These are phyloP conservation scores for Firmiana major DNA, from an alignment of 345 rosid species.

Conservation along the genomic window DNA sequence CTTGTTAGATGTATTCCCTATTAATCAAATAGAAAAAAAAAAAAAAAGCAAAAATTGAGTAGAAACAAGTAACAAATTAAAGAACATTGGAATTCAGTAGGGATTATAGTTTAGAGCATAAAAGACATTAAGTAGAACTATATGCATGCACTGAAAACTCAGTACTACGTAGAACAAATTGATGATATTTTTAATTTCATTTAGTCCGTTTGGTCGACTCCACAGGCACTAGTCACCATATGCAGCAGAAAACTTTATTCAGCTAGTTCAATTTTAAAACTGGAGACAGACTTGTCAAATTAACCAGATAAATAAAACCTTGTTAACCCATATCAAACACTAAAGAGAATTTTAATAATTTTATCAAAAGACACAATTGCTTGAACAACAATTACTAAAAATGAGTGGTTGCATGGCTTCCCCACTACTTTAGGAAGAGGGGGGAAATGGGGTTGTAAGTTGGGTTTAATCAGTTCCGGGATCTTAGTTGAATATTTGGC, in stretches of 20 bases:
- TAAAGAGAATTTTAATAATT: neutral
- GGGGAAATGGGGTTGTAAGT: neutral
- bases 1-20: constrained; percentile 73
- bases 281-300: neutral
- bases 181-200: neutral
- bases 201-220: neutral
- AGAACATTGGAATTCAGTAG: neutral
- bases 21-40: constrained; percentile 12
- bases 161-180: neutral
- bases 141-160: neutral
- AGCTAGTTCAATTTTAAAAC: neutral
- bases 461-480: neutral
- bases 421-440: neutral
- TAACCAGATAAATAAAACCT: neutral
- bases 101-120: neutral
- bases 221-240: neutral
- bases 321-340: neutral
- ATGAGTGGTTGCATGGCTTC: too few relatives aligned
- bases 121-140: neutral
- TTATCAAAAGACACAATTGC: neutral
- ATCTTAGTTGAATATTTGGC: neutral
- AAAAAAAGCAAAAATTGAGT: neutral
- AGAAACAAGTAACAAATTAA: constrained; percentile 1
- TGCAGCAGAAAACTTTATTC: neutral
- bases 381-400: neutral